phyloP scores from a whole-genome alignment of 2,329 filamentous ascomycete species.

The Reticulascus tulasneorum region DNA sequence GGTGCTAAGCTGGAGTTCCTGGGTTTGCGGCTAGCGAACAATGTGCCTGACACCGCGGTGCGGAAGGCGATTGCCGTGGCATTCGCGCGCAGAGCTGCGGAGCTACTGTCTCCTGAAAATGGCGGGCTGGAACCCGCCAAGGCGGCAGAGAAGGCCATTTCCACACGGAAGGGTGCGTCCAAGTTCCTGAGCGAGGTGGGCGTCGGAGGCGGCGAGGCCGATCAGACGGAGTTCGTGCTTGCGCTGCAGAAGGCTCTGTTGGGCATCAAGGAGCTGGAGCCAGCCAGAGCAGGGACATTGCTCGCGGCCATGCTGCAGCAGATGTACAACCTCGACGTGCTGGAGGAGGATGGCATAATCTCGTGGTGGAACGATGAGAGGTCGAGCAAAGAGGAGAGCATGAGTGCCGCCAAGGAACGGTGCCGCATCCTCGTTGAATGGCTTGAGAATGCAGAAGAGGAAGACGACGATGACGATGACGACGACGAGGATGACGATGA shows the following conservation, averaged over 20 bases:
- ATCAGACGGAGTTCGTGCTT: slow-evolving; percentile 82
- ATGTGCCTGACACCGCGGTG: slow-evolving; percentile 86
- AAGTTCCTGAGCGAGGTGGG: slow-evolving; percentile 58
- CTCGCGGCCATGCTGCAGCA: slow-evolving; percentile 78
- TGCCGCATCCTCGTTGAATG: slow-evolving; percentile 79
- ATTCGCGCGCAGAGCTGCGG: slow-evolving; percentile 76
- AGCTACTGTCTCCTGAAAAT: slow-evolving; percentile 54
- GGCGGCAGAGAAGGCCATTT: slow-evolving; percentile 61
- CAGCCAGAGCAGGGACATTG: slow-evolving; percentile 51
- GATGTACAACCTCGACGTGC: slow-evolving; percentile 76
- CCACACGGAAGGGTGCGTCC: slow-evolving; percentile 45
- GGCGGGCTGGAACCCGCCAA: slow-evolving; percentile 56
- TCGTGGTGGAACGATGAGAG: slow-evolving; percentile 81
- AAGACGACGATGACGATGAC: slow-evolving; percentile 61
- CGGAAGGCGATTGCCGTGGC: slow-evolving; percentile 81
- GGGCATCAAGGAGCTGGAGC: slow-evolving; percentile 56
- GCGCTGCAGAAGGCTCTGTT: slow-evolving; percentile 77
- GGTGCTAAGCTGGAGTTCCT: slow-evolving; percentile 83
- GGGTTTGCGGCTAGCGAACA: slow-evolving; percentile 83
- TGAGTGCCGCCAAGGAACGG: slow-evolving; percentile 68
- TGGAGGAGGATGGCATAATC: slow-evolving; percentile 85
- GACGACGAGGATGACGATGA: slow-evolving; percentile 29
- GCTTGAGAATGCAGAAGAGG: slow-evolving; percentile 71
- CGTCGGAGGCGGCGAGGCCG: slow-evolving; percentile 60
- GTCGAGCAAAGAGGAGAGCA: slow-evolving; percentile 61